Conservation (phyloP, 495 filamentous ascomycete genomes). For the Neurospora sp. region DNA sequence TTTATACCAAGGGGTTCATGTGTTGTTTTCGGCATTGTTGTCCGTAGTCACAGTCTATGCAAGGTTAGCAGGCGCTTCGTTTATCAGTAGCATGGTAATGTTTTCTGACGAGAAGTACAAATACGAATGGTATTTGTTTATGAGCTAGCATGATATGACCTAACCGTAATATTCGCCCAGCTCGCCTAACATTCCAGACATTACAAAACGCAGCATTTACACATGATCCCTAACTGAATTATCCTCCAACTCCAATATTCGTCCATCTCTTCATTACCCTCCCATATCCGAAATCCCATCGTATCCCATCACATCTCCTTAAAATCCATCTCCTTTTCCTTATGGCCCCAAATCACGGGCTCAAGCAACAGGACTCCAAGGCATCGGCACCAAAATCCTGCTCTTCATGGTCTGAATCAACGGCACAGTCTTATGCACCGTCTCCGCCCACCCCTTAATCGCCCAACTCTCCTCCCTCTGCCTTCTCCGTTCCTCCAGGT, state of each 20-base stretch:
- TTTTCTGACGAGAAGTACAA: background rate
- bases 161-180: background rate
- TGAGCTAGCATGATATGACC: background rate
- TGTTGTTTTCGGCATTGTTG: slow-evolving; percentile 15
- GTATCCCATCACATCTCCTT: background rate
- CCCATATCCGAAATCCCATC: background rate
- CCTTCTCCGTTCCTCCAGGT: slow-evolving; percentile 86
- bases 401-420: slow-evolving; percentile 95
- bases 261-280: background rate
- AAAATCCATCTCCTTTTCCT: background rate
- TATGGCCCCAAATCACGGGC: background rate
- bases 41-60: slow-evolving; percentile 4
- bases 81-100: background rate
- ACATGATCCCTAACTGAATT: background rate
- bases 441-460: slow-evolving; percentile 92
- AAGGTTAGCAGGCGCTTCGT: slow-evolving; percentile 2
- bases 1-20: slow-evolving; percentile 14
- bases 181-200: background rate
- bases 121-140: background rate
- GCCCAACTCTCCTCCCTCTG: slow-evolving; percentile 91
- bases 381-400: slow-evolving; percentile 84
- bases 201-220: background rate
- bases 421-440: slow-evolving; percentile 96
- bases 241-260: background rate
- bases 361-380: slow-evolving; percentile 72